Percentiles rank a stretch among this genome's conserved stretches.
phyloP scores from a whole-genome alignment of 2,329 filamentous ascomycete genomes.

The Trichoderma sp. region DNA sequence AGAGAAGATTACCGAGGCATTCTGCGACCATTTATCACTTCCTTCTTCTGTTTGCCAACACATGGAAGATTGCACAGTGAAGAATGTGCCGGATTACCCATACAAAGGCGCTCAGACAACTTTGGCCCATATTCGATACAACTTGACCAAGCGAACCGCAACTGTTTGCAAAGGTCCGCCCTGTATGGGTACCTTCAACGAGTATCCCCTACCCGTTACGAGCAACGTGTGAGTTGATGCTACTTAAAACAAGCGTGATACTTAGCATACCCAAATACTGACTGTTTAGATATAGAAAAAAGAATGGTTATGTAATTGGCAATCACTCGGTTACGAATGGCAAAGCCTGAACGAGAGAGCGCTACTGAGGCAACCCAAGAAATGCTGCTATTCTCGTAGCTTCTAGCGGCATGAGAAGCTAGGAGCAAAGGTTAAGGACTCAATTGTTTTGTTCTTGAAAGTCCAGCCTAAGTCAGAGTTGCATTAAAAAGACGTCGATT shows the following conservation, averaged over 20 bases:
- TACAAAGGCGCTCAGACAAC: conserved; percentile 21
- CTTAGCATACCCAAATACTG: background rate
- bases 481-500: too few relatives aligned
- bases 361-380: background rate
- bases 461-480: too few relatives aligned
- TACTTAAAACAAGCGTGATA: background rate
- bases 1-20: background rate
- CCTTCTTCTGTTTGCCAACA: conserved; percentile 28
- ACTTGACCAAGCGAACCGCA: conserved; percentile 25
- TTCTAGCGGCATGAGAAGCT: background rate
- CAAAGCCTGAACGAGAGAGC: background rate
- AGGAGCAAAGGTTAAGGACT: too few relatives aligned
- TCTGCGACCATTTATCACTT: background rate
- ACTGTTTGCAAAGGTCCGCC: conserved; percentile 29
- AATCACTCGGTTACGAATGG: background rate
- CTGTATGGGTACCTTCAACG: conserved; percentile 1
- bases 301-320: background rate
- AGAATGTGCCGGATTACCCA: conserved; percentile 27
- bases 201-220: background rate
- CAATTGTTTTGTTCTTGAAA: too few relatives aligned
- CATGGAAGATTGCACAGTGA: conserved; percentile 20
- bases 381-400: background rate
- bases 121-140: conserved; percentile 25
- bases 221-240: background rate
- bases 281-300: background rate